These are phyloP conservation scores for Neurospora africana DNA, from an alignment of 495 filamentous ascomycete genomes.

Conservation along the genomic window DNA sequence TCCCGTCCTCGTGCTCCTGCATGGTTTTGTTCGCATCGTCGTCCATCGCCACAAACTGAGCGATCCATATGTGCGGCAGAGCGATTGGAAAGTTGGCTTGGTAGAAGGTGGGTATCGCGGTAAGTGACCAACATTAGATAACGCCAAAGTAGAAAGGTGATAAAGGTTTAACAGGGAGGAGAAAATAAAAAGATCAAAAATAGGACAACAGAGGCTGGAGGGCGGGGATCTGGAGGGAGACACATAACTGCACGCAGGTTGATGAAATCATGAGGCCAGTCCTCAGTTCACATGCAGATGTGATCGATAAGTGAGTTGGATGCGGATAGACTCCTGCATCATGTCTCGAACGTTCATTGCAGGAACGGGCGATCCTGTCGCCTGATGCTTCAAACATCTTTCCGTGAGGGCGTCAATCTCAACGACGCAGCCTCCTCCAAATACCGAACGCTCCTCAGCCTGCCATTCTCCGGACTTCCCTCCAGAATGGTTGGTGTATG, in stretches of 20 bases:
- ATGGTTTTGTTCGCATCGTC: rapidly evolving
- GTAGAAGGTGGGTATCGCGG: too few relatives aligned
- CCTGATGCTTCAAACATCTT: too few relatives aligned
- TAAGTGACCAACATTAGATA: too few relatives aligned
- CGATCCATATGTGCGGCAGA: too few relatives aligned
- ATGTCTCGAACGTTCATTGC: not conserved
- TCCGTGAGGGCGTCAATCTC: too few relatives aligned
- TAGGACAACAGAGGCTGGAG: not conserved
- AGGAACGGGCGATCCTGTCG: not conserved
- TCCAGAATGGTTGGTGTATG: rapidly evolving
- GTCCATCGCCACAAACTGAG: not conserved
- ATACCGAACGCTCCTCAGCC: too few relatives aligned
- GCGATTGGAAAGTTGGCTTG: too few relatives aligned
- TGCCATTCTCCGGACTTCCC: too few relatives aligned
- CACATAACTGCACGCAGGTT: not conserved
- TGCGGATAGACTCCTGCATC: not conserved
- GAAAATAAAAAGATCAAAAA: not conserved
- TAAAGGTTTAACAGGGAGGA: not conserved
- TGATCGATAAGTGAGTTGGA: not conserved
- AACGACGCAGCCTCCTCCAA: too few relatives aligned
- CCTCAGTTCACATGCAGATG: not conserved
- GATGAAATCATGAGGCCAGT: not conserved
- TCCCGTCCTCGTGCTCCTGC: not conserved
- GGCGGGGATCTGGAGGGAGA: not conserved
- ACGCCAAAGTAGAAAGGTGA: not conserved